Evolutionary conservation across 2,329 filamentous ascomycete genomes (phyloP).

Genomic region (Tolypocladium ovalisporum): DNA sequence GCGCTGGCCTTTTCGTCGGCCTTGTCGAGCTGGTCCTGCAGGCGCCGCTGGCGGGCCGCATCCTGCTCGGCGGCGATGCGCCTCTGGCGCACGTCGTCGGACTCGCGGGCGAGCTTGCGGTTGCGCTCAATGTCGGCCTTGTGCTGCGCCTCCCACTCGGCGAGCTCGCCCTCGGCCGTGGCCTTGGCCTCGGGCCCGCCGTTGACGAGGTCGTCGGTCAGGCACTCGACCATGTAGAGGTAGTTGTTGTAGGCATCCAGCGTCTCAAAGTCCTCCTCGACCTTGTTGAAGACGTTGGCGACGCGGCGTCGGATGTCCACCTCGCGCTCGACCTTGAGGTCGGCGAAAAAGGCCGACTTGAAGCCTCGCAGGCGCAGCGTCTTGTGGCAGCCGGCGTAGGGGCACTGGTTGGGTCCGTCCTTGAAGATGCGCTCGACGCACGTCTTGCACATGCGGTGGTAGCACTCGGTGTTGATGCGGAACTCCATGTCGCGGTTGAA

Average conservation of each 20-base stretch:
- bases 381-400: constrained; percentile 76
- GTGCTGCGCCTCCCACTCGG: constrained; percentile 63
- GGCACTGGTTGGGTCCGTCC: constrained; percentile 82
- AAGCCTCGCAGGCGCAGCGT: constrained; percentile 81
- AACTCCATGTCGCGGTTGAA: constrained; percentile 91
- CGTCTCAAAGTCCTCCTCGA: constrained; percentile 82
- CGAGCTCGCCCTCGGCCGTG: constrained; percentile 32
- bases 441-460: constrained; percentile 96
- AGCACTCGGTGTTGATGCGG: constrained; percentile 95
- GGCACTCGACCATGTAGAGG: constrained; percentile 80
- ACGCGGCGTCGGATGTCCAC: constrained; percentile 83
- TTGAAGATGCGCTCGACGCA: constrained; percentile 94
- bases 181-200: constrained; percentile 53
- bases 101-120: constrained; percentile 39
- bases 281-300: constrained; percentile 71
- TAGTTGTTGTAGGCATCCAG: constrained; percentile 85
- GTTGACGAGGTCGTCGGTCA: constrained; percentile 79
- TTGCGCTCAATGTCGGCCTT: constrained; percentile 56
- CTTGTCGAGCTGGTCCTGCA: constrained; percentile 56
- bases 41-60: constrained; percentile 45
- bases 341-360: constrained; percentile 78
- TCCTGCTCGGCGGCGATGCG: constrained; percentile 57
- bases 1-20: constrained; percentile 57
- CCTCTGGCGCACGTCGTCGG: constrained; percentile 40
- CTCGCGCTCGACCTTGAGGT: constrained; percentile 80